Evolutionary conservation across 768 basidiomycete species (phyloP).

Genomic region (Amanita rubescens): DNA sequence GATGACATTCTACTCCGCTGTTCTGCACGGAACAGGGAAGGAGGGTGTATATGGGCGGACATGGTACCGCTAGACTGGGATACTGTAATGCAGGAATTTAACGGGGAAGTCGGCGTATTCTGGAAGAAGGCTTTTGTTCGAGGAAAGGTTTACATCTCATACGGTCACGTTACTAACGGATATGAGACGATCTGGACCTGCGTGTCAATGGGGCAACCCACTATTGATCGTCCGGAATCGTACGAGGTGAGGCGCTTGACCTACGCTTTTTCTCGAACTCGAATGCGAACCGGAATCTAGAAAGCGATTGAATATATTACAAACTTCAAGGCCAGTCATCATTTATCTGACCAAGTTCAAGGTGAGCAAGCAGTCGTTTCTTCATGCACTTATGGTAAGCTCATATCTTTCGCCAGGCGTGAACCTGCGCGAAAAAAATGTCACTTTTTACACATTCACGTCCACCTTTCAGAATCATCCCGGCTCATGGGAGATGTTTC

Average conservation of each 20-base stretch:
- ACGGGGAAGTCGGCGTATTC: constrained; percentile 10
- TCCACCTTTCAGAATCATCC: background rate
- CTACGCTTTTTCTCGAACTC: background rate
- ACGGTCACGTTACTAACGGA: background rate
- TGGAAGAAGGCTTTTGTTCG: background rate
- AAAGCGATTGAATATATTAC: background rate
- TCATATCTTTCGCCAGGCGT: background rate
- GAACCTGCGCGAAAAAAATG: background rate
- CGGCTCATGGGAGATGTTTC: background rate
- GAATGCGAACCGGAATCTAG: background rate
- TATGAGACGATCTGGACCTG: background rate
- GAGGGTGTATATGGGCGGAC: constrained; percentile 14
- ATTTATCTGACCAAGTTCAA: background rate
- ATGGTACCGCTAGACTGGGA: constrained; percentile 11
- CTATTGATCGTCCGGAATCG: background rate
- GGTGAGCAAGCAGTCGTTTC: background rate
- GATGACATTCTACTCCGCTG: background rate
- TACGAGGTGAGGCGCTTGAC: background rate
- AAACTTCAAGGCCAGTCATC: background rate
- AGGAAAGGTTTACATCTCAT: background rate
- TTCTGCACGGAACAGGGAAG: constrained; percentile 9
- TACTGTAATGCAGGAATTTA: background rate
- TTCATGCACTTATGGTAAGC: background rate
- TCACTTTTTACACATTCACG: background rate
- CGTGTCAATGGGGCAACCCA: too few species aligned